phyloP scores from a whole-genome alignment of 441 rosid species.

The Gossypium aridum region DNA sequence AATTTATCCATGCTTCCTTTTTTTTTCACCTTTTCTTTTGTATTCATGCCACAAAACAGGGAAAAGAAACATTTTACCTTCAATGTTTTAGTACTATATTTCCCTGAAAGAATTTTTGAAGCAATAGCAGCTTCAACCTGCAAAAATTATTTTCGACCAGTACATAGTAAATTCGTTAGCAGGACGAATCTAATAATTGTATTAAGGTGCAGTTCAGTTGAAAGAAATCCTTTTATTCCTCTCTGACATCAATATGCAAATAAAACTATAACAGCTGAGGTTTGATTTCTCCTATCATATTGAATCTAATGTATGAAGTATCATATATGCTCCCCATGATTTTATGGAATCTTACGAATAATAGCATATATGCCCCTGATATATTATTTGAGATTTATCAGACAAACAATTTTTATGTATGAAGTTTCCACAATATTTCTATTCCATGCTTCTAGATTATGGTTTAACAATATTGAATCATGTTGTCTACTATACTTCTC shows the following conservation, averaged over 20 bases:
- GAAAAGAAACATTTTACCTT: constrained; percentile 31
- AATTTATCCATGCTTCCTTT: background rate
- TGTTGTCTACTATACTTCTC: background rate
- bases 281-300: background rate
- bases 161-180: background rate
- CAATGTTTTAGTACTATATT: constrained; percentile 42
- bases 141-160: constrained; percentile 7
- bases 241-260: background rate
- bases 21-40: constrained; percentile 8
- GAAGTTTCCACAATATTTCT: background rate
- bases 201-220: background rate
- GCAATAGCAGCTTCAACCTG: constrained; percentile 65
- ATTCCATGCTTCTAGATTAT: background rate
- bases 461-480: background rate
- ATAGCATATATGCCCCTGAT: background rate
- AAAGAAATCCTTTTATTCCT: background rate
- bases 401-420: background rate
- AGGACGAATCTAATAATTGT: background rate
- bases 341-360: background rate
- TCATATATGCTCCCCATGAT: background rate
- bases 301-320: background rate
- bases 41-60: constrained; percentile 11
- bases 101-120: constrained; percentile 52
- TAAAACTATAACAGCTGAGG: background rate
- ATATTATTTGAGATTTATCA: background rate